These are phyloP conservation scores for Marsdenia floribunda DNA, from an alignment of 257 asterid genomes.

Conservation along the genomic window DNA sequence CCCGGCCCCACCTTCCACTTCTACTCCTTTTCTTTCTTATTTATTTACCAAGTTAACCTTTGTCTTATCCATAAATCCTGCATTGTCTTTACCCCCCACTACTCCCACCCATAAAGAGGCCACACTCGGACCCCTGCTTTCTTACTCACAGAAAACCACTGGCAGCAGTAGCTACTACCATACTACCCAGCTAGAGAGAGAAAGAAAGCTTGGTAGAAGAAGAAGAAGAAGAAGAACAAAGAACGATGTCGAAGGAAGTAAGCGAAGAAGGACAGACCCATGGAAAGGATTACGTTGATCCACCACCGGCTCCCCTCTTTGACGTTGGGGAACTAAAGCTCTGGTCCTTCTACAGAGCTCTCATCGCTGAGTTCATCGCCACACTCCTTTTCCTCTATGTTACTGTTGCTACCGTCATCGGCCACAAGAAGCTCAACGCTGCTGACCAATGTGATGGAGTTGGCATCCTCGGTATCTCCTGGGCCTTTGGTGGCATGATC, in stretches of 20 bases:
- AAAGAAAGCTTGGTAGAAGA: background rate
- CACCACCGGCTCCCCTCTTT: conserved; percentile 74
- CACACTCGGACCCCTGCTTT: background rate
- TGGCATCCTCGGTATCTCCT: conserved; percentile 73
- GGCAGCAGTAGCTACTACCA: background rate
- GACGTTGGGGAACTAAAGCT: conserved; percentile 54
- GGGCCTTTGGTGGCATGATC: conserved; percentile 94
- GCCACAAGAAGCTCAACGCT: conserved; percentile 51
- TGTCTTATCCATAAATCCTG: conserved; percentile 36
- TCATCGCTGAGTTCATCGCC: conserved; percentile 74
- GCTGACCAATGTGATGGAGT: conserved; percentile 75
- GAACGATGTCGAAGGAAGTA: conserved; percentile 66
- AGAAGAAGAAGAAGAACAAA: background rate
- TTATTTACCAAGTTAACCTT: conserved; percentile 45
- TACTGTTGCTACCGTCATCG: conserved; percentile 75
- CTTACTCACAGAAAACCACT: background rate
- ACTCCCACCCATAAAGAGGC: conserved; percentile 14
- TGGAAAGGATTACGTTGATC: conserved; percentile 77
- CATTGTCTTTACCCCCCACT: background rate
- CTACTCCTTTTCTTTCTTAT: background rate
- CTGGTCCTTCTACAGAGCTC: conserved; percentile 79
- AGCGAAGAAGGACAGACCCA: conserved; percentile 48
- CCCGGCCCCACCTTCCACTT: conserved; percentile 25
- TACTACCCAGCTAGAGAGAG: background rate
- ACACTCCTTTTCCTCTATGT: conserved; percentile 74